These are phyloP conservation scores for Penicillium freii DNA, from an alignment of 2,329 filamentous ascomycete species.

Conservation along the genomic window DNA sequence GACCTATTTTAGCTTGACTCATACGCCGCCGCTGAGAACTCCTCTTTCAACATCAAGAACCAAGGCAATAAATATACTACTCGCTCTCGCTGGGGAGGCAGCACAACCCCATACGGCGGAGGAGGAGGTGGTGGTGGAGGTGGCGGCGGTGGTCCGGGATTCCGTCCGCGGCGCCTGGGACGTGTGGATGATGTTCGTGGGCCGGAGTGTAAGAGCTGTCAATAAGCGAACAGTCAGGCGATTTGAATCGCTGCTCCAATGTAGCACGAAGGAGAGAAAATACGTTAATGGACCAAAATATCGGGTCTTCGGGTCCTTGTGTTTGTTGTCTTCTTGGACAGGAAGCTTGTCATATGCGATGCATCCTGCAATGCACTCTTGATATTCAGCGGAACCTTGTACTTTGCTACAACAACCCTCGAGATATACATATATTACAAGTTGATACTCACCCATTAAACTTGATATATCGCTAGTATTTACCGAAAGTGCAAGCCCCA, in stretches of 20 bases:
- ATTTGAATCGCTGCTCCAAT: not conserved
- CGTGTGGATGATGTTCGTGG: constrained; percentile 49
- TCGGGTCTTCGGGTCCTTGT: not conserved
- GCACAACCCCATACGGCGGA: constrained; percentile 21
- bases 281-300: not conserved
- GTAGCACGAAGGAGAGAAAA: not conserved
- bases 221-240: constrained; percentile 15
- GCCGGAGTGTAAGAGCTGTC: constrained; percentile 49
- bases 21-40: constrained; percentile 46
- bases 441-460: not conserved
- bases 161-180: constrained; percentile 42
- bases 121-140: constrained; percentile 31
- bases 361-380: not conserved
- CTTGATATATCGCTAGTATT: not conserved
- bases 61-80: constrained; percentile 25
- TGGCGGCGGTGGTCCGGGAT: constrained; percentile 29
- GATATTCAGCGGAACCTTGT: not conserved
- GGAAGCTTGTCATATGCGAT: not conserved
- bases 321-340: not conserved
- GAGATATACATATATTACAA: not conserved
- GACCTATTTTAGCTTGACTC: constrained; percentile 43
- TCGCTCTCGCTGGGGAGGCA: constrained; percentile 28
- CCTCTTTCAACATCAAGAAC: constrained; percentile 46
- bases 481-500: not conserved
- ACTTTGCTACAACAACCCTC: not conserved